Evolutionary conservation across 371 early-diverging fungal species (phyloP), one percentile per base, ranked within the genome.

Genomic region (Polyrhizophydium stewartii): DNA sequence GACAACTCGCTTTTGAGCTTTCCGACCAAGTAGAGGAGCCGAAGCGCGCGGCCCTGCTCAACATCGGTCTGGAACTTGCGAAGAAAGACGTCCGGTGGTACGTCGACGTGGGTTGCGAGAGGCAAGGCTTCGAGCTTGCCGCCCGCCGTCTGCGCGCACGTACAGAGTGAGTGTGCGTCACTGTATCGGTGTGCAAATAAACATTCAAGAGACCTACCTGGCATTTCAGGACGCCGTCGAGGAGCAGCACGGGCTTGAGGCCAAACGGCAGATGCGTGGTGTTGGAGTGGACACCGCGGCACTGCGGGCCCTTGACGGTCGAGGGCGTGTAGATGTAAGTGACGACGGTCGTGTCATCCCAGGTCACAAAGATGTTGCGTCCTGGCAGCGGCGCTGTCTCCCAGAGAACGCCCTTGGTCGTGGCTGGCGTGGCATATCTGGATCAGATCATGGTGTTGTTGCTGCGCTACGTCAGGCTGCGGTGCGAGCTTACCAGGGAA

Each of bases 261-360:
- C 79, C 79, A 63, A 67, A 73, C 2, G 79, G 71, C 12, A 79
- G 62, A 55, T 70, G 74, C 0, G 78, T 76, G 0, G 70, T 61
- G 5, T 3, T 65, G 71, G 19, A 62, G n/a, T 57, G 65, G 47
- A 66, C 60, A 22, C 61, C 55, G 41, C 58, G 43, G 55, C 69
- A 64, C 50, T 74, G 58, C 5, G 68, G 69, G 21, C 74, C 78
- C 55, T 71, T 71, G 19, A 78, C 53, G 2, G 77, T 72, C 41
- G 61, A 56, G 1, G 72, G 64, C 12, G 71, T 55, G 61, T 60
- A 76, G n/a, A 67, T 68, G 45, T 67, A 74, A 0, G 78, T 78
- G 19, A 64, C 63, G 55, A 76, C 65, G 49, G 56, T 62, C 28
- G 60, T 58, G 51, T 75, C 73, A 56, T 75, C 74, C 72, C 74